Evolutionary conservation across 179 eudicot genomes (phyloP).

Genomic region (Pouteria campechiana): DNA sequence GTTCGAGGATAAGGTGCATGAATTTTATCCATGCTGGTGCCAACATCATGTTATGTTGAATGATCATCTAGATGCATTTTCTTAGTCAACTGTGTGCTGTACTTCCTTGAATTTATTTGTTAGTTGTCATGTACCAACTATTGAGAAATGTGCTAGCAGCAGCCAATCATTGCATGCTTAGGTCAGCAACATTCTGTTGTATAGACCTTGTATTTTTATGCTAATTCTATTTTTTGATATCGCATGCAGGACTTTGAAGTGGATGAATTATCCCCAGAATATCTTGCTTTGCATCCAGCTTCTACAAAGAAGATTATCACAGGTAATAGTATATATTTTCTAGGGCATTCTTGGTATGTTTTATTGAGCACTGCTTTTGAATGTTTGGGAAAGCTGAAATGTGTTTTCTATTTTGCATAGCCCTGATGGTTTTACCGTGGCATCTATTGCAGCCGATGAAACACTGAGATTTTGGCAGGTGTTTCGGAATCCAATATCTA

Average conservation of each 20-base stretch:
- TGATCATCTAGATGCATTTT: neutral
- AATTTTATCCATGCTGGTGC: neutral
- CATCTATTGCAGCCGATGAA: constrained; percentile 18
- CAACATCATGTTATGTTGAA: neutral
- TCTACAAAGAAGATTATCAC: too few species aligned
- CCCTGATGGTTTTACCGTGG: constrained; percentile 23
- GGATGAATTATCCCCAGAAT: constrained; percentile 55
- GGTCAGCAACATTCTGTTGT: neutral
- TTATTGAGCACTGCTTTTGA: too few species aligned
- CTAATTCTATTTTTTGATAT: neutral
- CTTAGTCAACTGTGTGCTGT: too few species aligned
- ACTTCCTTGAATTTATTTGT: too few species aligned
- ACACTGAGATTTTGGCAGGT: constrained; percentile 15
- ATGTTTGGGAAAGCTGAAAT: too few species aligned
- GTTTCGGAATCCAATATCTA: constrained; percentile 16
- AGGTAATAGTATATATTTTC: too few species aligned
- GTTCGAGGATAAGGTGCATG: constrained; percentile 50
- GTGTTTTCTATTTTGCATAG: too few species aligned
- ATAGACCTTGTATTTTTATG: neutral
- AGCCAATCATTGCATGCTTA: too few species aligned
- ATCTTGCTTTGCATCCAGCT: constrained; percentile 55
- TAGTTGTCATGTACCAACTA: too few species aligned
- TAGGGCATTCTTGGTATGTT: too few species aligned
- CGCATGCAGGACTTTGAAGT: constrained; percentile 54
- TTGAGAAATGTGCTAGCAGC: too few species aligned